Base-by-base conservation (phyloP, 2,329 filamentous ascomycete species). In the Aspergillus sp. region DNA sequence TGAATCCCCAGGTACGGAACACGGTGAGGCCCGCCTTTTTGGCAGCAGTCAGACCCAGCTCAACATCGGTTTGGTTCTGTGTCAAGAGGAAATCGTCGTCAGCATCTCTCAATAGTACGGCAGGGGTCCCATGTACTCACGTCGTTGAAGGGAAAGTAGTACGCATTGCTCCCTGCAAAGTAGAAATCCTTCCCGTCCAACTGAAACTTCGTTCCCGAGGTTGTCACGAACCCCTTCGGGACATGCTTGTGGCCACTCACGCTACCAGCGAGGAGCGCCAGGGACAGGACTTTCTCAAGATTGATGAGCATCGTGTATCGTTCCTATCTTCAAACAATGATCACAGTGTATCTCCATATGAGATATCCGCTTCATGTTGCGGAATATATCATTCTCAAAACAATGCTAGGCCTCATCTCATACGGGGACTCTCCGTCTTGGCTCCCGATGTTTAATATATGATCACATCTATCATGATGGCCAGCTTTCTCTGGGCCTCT, bases 1-100 rank as follows among this genome's bases (percentile, higher is more conserved):
- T 58, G 38, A 58, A 58, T 1, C 56, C 56, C 56, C 54, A 58
- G 13, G 54, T 56, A 17, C 56, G 56, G 47, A 58, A 56, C 23
- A 56, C 51, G 9, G 52, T 54, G 2, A 58, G 41, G 2, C 56
- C 56, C 2, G 54, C 49, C 3, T 45, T 17, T 19, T 57, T 57
- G 3, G 51, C 54, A 1, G 51, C 54, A 1, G 54, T n/a, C 9
- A 57, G 47, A 10, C 54, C 54, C 11, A 57, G 41, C 31, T 57
- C 54, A 29, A 57, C 54, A 42, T 57, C 54, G 9, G 52, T 52
- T 57, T 57, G 48, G 45, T 57, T 57, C 54, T 57, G 5, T 3
- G 21, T 1, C 6, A n/a, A 14, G 31, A 13, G 7, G 9, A n/a
- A 4, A 7, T 40, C 5, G 17, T 16, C 20, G 7, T 10, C n/a